Evolutionary conservation across 2,329 filamentous ascomycete genomes (phyloP), one percentile per base, ranked within the genome.

Genomic region (Fusarium sp.): DNA sequence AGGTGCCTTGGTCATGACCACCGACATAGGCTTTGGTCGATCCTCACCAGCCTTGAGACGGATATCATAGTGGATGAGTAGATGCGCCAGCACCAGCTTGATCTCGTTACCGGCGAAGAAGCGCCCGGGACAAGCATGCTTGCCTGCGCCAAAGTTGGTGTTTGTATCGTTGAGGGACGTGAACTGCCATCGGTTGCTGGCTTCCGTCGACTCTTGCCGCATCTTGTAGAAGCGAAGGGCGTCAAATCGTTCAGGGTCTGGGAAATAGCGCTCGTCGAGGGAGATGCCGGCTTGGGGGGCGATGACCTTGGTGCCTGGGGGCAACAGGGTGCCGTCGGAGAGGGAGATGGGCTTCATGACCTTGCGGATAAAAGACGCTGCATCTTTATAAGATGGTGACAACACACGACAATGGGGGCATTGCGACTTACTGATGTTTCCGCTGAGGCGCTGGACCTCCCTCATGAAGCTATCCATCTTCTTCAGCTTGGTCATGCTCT

Each of bases 381-480:
- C 5, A n/a, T 4, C 2, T 6, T 23, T 45, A 49, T 75, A 57
- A 73, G 67, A 9, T 15, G 14, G 9, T 4, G 35, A 11, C 29
- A 19, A 25, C 9, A 37, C 27, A 25, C 21, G 7, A 39, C 13
- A 35, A 15, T 9, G 13, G 37, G 25, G 11, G n/a, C 25, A 6
- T 25, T 38, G 15, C 42, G n/a, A 67, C 77, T 62, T 63, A 79
- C 77, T 79, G 49, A 79, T 78, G 25, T 79, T 80, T 29, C 78
- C 78, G 4, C 72, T 71, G 6, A 78, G 57, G 8, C 79, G 73
- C 27, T 73, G 71, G 9, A 73, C 71, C 65, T 82, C 79, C 58
- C 77, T 79, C 71, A 82, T 79, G 67, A 82, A 81, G 61, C 79
- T 81, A 65, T 82, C 79, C 64, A 81, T 63, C 70, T 80, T 80